Evolutionary conservation across 192 early-diverging fungal species (phyloP).

Genomic region (Umbelopsis isabellina): DNA sequence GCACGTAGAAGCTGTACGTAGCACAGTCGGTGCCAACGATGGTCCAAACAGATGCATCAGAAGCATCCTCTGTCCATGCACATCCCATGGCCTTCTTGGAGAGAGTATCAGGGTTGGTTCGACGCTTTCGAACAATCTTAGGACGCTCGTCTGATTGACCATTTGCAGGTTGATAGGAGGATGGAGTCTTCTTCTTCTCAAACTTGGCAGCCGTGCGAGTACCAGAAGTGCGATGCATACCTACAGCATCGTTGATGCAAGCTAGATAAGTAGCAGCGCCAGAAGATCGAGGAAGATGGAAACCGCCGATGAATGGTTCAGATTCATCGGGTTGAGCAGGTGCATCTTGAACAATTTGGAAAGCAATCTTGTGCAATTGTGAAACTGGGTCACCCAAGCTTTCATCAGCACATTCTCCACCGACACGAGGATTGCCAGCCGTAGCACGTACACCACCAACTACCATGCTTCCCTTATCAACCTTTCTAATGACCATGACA

Average conservation of each 20-base stretch:
- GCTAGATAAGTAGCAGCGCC: conserved; percentile 62
- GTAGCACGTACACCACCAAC: conserved; percentile 62
- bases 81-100: conserved; percentile 16
- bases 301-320: neutral
- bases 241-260: conserved; percentile 78
- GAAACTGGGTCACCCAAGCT: conserved; percentile 84
- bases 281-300: conserved; percentile 40
- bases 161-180: neutral
- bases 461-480: conserved; percentile 84
- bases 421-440: conserved; percentile 20
- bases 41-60: conserved; percentile 89
- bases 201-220: conserved; percentile 35
- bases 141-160: conserved; percentile 25
- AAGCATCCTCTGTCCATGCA: conserved; percentile 79
- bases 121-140: conserved; percentile 39
- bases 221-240: conserved; percentile 63
- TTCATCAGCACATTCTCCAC: conserved; percentile 52
- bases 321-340: conserved; percentile 11
- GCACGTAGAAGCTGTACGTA: conserved; percentile 56
- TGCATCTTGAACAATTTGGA: conserved; percentile 70
- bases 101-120: conserved; percentile 44
- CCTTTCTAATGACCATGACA: conserved; percentile 83
- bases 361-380: conserved; percentile 92
- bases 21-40: conserved; percentile 82
- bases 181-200: conserved; percentile 18